A percentile compares a stretch with the other conserved stretches of the same genome.
phyloP scores from a whole-genome alignment of 2,329 filamentous ascomycete genomes.

The Cercospora sp. region DNA sequence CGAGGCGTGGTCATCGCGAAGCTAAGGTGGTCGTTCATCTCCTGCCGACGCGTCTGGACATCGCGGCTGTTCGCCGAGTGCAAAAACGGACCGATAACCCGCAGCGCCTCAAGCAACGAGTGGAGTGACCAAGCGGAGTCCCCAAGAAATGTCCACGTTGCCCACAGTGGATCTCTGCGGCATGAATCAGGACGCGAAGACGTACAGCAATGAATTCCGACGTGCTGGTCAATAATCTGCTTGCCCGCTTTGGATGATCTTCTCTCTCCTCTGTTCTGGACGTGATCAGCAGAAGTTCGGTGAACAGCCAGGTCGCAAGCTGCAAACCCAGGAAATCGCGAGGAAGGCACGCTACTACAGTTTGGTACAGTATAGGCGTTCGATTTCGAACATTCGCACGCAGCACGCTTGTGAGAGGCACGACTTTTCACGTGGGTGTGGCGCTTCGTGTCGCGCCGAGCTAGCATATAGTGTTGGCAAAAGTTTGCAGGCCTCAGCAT shows the following conservation, averaged over 20 bases:
- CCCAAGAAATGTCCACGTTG: slow-evolving; percentile 5
- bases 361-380: neutral
- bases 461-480: neutral
- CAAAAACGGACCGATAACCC: slow-evolving; percentile 14
- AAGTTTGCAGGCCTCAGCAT: slow-evolving; percentile 12
- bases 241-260: neutral
- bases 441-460: neutral
- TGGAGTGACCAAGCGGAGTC: slow-evolving; percentile 7
- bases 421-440: neutral
- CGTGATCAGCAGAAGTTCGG: neutral
- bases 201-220: neutral
- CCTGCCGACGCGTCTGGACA: slow-evolving; percentile 3
- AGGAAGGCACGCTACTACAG: neutral
- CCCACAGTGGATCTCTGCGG: neutral
- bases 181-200: neutral
- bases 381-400: neutral
- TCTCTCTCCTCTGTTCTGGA: neutral
- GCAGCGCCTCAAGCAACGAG: slow-evolving; percentile 1
- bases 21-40: slow-evolving; percentile 8
- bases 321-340: neutral
- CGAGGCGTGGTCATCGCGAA: neutral
- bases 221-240: slow-evolving; percentile 2
- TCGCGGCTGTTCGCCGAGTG: neutral
- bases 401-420: slow-evolving; percentile 3
- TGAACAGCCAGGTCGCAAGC: neutral